Conservation (phyloP, 352 stramenopile species). For the Aphanomyces stellatus region DNA sequence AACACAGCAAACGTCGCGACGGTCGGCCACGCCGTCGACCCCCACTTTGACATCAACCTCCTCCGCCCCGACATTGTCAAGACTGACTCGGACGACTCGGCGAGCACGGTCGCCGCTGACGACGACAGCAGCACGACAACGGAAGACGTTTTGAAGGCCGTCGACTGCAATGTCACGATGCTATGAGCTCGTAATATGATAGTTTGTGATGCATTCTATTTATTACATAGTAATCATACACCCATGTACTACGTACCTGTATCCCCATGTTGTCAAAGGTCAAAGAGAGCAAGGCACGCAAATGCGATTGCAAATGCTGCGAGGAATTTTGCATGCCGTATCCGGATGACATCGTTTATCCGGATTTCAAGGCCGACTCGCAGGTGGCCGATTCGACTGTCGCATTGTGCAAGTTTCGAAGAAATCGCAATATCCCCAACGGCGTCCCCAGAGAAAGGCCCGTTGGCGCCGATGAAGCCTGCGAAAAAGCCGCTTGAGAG, state of each 20-base stretch:
- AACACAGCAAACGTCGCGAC: background rate
- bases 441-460: too few species aligned
- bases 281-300: too few species aligned
- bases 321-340: too few species aligned
- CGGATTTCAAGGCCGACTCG: too few species aligned
- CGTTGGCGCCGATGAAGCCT: background rate
- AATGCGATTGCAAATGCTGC: too few species aligned
- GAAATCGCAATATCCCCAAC: too few species aligned
- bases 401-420: too few species aligned
- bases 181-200: background rate
- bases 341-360: too few species aligned
- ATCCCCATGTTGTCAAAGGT: too few species aligned
- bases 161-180: constrained; percentile 6
- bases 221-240: background rate
- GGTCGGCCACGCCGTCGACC: background rate
- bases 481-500: background rate
- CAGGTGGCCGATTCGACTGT: too few species aligned
- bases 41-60: constrained; percentile 18
- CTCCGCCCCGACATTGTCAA: background rate
- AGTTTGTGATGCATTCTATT: background rate
- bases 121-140: background rate
- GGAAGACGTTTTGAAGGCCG: background rate
- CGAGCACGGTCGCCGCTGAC: background rate
- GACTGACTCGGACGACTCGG: background rate
- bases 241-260: too few species aligned